Evolutionary conservation across 306 rosid genomes (phyloP).

Genomic region (Lithocarpus polystachyus): DNA sequence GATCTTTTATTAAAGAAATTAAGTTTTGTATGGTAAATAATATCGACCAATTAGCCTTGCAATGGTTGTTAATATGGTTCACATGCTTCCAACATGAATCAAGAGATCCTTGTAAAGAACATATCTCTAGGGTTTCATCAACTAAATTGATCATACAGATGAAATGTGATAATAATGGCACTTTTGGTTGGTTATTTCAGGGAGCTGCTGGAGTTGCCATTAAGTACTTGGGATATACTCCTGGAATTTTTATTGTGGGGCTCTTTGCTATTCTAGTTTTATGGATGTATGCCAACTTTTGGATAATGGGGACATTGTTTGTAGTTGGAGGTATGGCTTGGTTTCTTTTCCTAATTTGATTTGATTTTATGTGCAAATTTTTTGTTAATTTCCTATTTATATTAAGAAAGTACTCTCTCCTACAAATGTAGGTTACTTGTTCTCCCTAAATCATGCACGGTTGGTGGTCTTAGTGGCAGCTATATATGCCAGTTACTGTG

Average conservation of each 20-base stretch:
- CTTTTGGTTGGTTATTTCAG: slow-evolving; percentile 52
- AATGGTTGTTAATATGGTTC: too few species aligned
- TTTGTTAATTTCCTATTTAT: not conserved
- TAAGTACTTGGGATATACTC: slow-evolving; percentile 89
- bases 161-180: slow-evolving; percentile 9
- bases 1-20: not conserved
- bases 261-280: slow-evolving; percentile 82
- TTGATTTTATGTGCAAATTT: not conserved
- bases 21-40: too few species aligned
- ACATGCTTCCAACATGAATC: too few species aligned
- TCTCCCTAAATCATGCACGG: slow-evolving; percentile 94
- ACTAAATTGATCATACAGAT: slow-evolving; percentile 13
- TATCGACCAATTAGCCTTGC: too few species aligned
- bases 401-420: slow-evolving; percentile 10
- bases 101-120: too few species aligned
- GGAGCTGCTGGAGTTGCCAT: slow-evolving; percentile 86
- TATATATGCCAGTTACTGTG: slow-evolving; percentile 71
- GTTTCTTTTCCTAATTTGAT: slow-evolving; percentile 17
- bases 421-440: slow-evolving; percentile 74
- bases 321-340: slow-evolving; percentile 76
- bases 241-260: slow-evolving; percentile 93
- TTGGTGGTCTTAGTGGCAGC: slow-evolving; percentile 77
- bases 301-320: slow-evolving; percentile 90
- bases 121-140: slow-evolving; percentile 2
- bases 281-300: slow-evolving; percentile 98